Conservation (phyloP, 75 land plant species). For the Larix kaempferi region DNA sequence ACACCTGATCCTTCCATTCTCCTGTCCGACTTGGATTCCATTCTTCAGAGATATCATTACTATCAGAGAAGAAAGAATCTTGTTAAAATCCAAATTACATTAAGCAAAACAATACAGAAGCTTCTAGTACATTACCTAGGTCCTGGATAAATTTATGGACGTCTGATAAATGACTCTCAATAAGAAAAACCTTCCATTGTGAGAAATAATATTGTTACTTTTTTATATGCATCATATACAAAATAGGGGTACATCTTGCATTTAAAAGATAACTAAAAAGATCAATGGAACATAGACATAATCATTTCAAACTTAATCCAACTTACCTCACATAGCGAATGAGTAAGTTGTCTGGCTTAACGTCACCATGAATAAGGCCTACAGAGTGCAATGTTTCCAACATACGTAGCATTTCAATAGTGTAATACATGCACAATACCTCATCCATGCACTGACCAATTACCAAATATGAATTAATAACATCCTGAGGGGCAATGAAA, state of each 20-base stretch:
- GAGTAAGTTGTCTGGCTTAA: constrained; percentile 98
- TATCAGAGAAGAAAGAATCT: constrained; percentile 14
- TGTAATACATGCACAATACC: constrained; percentile 86
- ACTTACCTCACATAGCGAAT: constrained; percentile 79
- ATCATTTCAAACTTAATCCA: neutral
- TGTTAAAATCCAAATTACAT: neutral
- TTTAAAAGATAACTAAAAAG: neutral
- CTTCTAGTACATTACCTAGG: neutral
- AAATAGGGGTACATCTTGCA: neutral
- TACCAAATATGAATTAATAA: constrained; percentile 74
- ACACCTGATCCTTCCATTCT: constrained; percentile 83
- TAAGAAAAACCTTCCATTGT: neutral
- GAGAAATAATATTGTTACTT: neutral
- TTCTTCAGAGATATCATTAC: constrained; percentile 57
- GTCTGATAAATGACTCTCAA: neutral
- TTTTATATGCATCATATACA: neutral
- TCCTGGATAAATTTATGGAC: neutral
- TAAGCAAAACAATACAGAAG: neutral
- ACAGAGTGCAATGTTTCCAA: constrained; percentile 76
- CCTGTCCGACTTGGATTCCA: constrained; percentile 52
- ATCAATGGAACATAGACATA: neutral
- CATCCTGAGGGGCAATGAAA: constrained; percentile 63
- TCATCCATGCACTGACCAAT: constrained; percentile 81
- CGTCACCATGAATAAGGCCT: constrained; percentile 94
- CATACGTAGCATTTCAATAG: constrained; percentile 91